Evolutionary conservation across 345 rosid species (phyloP), one percentile per base, ranked within the genome.

Genomic region (Euphorbia tirucalli): DNA sequence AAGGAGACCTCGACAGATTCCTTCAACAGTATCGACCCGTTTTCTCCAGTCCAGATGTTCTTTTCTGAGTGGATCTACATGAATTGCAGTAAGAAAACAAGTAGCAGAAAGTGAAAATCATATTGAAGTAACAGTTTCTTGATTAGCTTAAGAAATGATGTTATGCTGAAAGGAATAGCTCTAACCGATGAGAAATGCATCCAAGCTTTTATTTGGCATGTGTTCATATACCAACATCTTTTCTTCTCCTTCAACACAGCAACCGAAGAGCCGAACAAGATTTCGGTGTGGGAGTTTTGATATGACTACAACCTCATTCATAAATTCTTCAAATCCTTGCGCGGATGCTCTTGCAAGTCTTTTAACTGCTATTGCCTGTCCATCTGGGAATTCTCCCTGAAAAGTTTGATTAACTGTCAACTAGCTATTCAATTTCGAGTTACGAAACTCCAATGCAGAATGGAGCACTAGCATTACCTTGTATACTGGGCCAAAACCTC

Each of bases 401-500:
- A 64, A 19, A 18, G 14, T 4, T 27, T 9, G 21, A 16, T 65
- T 0, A 35, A 35, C 28, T 11, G 11, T 15, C 30, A n/a, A 68
- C 11, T 43, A 41, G 3, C 3, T 31, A 3, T 56, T 56, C 5
- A 56, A 56, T 24, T 22, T 56, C 21, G 3, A 56, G 3, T 10
- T 3, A 3, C 9, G 15, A 9, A 56, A 56, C 30, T 56, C 60
- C 28, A 56, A 22, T 10, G 1, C 7, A 56, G 11, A 13, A 13
- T 7, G 2, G 52, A n/a, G 8, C 15, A 68, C 18, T 66, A 44
- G 19, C 41, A 54, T 62, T 77, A 81, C 87, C 83, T 21, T 69
- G 74, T 81, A 83, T 1, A 83, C 83, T 0, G 84, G 79, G 35
- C 84, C 87, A 30, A 83, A 83, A 22, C 87, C 83, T 5, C 84